Evolutionary conservation across 257 asterid genomes (phyloP).

Genomic region (Datura wrightii): DNA sequence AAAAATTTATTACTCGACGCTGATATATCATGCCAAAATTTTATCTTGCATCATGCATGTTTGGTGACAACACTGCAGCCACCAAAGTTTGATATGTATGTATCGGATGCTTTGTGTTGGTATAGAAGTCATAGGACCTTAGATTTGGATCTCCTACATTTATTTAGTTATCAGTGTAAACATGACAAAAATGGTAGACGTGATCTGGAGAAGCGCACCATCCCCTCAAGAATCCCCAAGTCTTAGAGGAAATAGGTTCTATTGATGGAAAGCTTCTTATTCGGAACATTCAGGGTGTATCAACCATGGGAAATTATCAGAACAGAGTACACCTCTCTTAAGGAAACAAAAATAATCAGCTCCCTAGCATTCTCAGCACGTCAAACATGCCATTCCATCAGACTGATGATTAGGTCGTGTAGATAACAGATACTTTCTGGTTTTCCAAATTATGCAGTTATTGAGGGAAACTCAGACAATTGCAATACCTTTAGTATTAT

Average conservation of each 20-base stretch:
- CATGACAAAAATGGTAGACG: neutral
- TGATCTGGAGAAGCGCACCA: neutral
- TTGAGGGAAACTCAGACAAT: neutral
- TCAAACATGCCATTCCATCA: neutral
- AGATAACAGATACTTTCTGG: neutral
- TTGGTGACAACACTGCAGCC: conserved; percentile 48
- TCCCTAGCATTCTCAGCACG: neutral
- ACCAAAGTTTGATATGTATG: conserved; percentile 43
- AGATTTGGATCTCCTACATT: neutral
- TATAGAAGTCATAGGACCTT: neutral
- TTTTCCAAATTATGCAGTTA: neutral
- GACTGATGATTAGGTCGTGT: neutral
- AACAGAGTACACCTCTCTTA: neutral
- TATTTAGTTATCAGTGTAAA: neutral
- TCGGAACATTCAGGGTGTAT: neutral
- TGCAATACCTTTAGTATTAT: neutral
- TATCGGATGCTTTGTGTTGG: conserved; percentile 44
- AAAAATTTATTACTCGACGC: conserved; percentile 58
- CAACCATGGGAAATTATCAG: neutral
- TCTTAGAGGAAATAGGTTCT: neutral
- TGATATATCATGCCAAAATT: conserved; percentile 53
- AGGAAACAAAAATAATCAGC: neutral
- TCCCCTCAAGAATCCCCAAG: neutral
- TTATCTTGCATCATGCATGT: conserved; percentile 57
- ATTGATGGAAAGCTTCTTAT: neutral